Percentiles rank a stretch among this genome's conserved stretches.
phyloP scores from a whole-genome alignment of 2,329 filamentous ascomycete genomes.

The Neofusicoccum ribis region DNA sequence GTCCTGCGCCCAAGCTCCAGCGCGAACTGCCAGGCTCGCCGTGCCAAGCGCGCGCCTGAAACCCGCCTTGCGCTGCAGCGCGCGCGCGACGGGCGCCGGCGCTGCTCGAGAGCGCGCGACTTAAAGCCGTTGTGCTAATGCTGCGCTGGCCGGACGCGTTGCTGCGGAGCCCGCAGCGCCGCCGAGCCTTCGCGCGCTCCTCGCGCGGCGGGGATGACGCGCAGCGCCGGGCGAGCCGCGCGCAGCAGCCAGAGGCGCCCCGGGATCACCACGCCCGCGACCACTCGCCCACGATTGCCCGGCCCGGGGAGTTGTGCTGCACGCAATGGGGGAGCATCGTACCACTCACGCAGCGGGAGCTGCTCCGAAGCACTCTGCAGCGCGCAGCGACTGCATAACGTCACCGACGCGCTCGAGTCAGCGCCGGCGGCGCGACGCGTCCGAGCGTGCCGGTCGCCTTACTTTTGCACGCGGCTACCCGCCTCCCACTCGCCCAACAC shows the following conservation, averaged over 20 bases:
- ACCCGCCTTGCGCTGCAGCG: neutral
- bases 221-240: neutral
- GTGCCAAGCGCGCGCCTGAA: conserved; percentile 9
- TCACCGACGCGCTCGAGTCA: conserved; percentile 7
- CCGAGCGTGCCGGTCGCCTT: neutral
- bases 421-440: neutral
- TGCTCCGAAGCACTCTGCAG: neutral
- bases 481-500: neutral
- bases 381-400: conserved; percentile 1
- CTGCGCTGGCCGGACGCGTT: conserved; percentile 7
- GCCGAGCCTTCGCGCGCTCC: neutral
- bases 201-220: neutral
- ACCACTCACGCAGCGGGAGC: neutral
- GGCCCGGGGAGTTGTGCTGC: conserved; percentile 3
- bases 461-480: neutral
- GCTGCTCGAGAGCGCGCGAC: too few relatives aligned
- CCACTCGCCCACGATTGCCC: neutral
- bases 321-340: conserved; percentile 4
- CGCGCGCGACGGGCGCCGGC: neutral
- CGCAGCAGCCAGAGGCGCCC: neutral
- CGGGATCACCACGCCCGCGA: neutral
- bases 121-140: neutral
- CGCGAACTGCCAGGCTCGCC: neutral
- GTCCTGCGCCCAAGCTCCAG: neutral
- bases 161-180: conserved; percentile 2